phyloP scores from a whole-genome alignment of 345 rosid genomes.

The Reutealis trisperma region DNA sequence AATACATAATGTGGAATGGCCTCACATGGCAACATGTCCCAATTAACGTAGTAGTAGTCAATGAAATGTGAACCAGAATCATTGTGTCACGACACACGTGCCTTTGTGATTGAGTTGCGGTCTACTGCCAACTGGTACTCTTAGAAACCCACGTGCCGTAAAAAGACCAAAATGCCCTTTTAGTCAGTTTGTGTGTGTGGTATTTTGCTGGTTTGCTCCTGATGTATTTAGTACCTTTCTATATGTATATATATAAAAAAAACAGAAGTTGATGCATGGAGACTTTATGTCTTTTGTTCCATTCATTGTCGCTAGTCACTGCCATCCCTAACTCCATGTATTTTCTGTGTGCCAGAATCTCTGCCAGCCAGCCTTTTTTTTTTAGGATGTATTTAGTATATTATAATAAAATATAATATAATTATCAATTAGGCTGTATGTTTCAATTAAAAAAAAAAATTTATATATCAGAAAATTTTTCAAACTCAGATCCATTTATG shows the following conservation, averaged over 20 bases:
- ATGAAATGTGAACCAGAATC: constrained; percentile 34
- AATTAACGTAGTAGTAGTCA: constrained; percentile 14
- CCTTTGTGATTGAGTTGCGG: constrained; percentile 20
- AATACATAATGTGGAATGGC: not conserved
- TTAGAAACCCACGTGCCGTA: constrained; percentile 24
- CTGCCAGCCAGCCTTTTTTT: too few relatives aligned
- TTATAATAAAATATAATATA: too few relatives aligned
- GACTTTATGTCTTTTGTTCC: not conserved
- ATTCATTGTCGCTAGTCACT: constrained; percentile 5
- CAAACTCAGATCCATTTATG: too few relatives aligned
- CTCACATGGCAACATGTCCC: constrained; percentile 28
- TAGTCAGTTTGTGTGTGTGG: not conserved
- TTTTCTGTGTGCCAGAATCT: too few relatives aligned
- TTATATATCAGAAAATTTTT: too few relatives aligned
- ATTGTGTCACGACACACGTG: constrained; percentile 51
- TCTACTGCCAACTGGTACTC: constrained; percentile 33
- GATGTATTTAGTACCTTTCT: too few relatives aligned
- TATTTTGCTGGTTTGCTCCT: too few relatives aligned
- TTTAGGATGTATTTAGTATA: too few relatives aligned
- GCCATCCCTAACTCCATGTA: too few relatives aligned
- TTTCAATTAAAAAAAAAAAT: too few relatives aligned
- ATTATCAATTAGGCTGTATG: too few relatives aligned
- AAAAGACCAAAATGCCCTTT: constrained; percentile 13
- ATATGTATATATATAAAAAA: not conserved
- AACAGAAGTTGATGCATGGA: not conserved